phyloP scores from a whole-genome alignment of 116 monocot genomes.

The Posidonia oceanica region DNA sequence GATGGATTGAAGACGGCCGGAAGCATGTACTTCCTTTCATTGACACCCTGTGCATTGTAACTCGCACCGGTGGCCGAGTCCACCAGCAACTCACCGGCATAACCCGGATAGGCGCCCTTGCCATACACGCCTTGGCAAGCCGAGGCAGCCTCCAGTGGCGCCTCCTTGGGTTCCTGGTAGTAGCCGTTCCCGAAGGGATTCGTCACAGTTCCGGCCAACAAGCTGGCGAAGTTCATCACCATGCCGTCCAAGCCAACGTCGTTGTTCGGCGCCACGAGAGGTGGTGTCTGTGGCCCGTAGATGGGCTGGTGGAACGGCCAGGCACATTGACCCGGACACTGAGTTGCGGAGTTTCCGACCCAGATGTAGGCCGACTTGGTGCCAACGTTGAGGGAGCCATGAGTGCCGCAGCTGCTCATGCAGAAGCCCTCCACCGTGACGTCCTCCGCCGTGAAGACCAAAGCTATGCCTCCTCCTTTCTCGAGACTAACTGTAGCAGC shows the following conservation, averaged over 20 bases:
- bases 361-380: conserved; percentile 27
- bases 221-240: conserved; percentile 41
- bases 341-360: conserved; percentile 39
- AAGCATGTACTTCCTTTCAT: conserved; percentile 7
- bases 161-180: conserved; percentile 34
- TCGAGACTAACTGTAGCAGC: conserved; percentile 8
- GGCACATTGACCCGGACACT: conserved; percentile 54
- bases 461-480: not conserved
- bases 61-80: conserved; percentile 7
- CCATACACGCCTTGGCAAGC: conserved; percentile 39
- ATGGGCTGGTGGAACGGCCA: too few relatives aligned
- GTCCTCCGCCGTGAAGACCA: conserved; percentile 12
- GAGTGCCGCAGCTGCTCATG: conserved; percentile 29
- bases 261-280: conserved; percentile 36
- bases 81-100: not conserved
- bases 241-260: conserved; percentile 4
- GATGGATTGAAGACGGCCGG: conserved; percentile 8
- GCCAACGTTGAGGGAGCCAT: not conserved
- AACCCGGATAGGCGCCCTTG: conserved; percentile 23
- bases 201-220: conserved; percentile 45
- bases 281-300: conserved; percentile 9
- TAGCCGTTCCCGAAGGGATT: conserved; percentile 39
- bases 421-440: conserved; percentile 20
- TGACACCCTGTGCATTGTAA: conserved; percentile 5
- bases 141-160: conserved; percentile 41